These are phyloP conservation scores for Aspergillus homomorphus DNA, from an alignment of 495 filamentous ascomycete genomes.

Conservation along the genomic window DNA sequence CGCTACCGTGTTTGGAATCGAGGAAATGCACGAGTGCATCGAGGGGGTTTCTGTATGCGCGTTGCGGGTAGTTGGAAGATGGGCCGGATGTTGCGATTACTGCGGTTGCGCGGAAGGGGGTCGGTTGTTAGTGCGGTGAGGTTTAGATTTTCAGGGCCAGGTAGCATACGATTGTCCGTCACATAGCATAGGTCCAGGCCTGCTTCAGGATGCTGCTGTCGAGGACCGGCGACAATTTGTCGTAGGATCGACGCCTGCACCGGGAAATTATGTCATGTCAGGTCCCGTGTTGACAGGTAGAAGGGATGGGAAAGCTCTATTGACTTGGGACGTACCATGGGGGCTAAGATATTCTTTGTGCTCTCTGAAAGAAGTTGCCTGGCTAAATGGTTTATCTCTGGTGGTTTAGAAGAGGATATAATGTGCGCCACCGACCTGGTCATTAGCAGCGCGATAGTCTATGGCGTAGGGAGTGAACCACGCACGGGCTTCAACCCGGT, in stretches of 20 bases:
- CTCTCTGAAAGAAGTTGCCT: background rate
- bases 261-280: background rate
- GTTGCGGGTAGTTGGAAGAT: slow-evolving; percentile 79
- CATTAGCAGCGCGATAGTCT: background rate
- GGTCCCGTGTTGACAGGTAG: slow-evolving; percentile 10
- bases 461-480: background rate
- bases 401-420: background rate
- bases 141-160: background rate
- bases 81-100: slow-evolving; percentile 82
- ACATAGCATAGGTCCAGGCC: slow-evolving; percentile 96
- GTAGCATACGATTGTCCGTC: slow-evolving; percentile 61
- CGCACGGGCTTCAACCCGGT: slow-evolving; percentile 3
- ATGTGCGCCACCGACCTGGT: background rate
- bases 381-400: background rate
- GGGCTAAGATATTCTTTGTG: background rate
- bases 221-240: slow-evolving; percentile 75
- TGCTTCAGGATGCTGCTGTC: slow-evolving; percentile 77
- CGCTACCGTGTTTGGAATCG: slow-evolving; percentile 71
- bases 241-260: slow-evolving; percentile 62
- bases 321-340: background rate
- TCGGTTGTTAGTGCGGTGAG: slow-evolving; percentile 1
- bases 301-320: background rate
- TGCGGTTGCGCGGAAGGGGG: slow-evolving; percentile 17
- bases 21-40: slow-evolving; percentile 81
- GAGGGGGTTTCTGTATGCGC: slow-evolving; percentile 88